Percentiles rank a stretch among this genome's conserved stretches.
phyloP scores from a whole-genome alignment of 176 grass and related monocot species.

The Zizania latifolia region DNA sequence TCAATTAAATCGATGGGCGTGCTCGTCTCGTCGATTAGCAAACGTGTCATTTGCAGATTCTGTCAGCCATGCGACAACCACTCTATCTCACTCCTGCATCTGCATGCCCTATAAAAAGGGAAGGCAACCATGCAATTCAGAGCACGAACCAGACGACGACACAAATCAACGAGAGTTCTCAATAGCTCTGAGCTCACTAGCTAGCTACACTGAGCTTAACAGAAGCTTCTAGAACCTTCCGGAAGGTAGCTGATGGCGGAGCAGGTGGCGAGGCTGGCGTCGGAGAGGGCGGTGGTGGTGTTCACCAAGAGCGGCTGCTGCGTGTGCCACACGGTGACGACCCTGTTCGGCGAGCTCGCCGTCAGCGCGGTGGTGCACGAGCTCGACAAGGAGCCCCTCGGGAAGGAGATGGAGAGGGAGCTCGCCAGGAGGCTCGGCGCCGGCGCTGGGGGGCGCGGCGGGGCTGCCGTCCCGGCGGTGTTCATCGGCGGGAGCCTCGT shows the following conservation, averaged over 20 bases:
- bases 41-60: background rate
- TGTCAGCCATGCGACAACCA: background rate
- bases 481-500: slow-evolving; percentile 38
- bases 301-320: slow-evolving; percentile 38
- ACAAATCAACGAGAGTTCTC: too few relatives aligned
- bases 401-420: slow-evolving; percentile 36
- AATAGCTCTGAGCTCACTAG: too few relatives aligned
- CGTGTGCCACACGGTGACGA: slow-evolving; percentile 38
- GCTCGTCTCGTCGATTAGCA: background rate
- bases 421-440: slow-evolving; percentile 17
- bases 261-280: slow-evolving; percentile 30
- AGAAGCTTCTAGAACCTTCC: background rate
- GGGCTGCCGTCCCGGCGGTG: slow-evolving; percentile 26
- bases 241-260: slow-evolving; percentile 6
- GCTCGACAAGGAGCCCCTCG: slow-evolving; percentile 36
- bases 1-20: background rate
- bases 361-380: slow-evolving; percentile 40
- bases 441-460: background rate
- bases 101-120: background rate
- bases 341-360: slow-evolving; percentile 31
- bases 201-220: background rate
- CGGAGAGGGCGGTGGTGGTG: slow-evolving; percentile 41
- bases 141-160: background rate
- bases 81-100: background rate
- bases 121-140: background rate